Conservation (phyloP, 140 eudicot species). For the Oenanthe javanica region DNA sequence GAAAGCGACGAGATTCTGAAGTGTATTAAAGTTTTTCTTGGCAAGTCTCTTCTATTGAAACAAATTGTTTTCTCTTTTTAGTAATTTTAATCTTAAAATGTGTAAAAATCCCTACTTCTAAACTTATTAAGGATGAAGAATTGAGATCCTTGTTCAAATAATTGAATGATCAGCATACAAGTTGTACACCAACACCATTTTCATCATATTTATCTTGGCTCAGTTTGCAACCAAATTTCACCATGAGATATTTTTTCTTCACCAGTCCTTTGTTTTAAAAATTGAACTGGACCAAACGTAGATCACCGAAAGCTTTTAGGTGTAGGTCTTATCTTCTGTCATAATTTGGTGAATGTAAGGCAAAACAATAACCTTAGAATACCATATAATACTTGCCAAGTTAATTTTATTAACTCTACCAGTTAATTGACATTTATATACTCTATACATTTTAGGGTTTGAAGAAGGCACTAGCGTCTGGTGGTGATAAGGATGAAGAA, state of each 20-base stretch:
- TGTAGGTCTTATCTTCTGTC: background rate
- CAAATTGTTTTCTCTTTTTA: background rate
- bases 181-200: background rate
- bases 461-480: slow-evolving; percentile 66
- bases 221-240: background rate
- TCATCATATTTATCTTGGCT: background rate
- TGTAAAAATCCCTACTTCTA: background rate
- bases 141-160: background rate
- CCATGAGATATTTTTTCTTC: background rate
- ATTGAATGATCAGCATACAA: background rate
- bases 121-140: background rate
- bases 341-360: background rate
- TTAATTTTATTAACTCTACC: background rate
- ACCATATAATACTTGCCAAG: background rate
- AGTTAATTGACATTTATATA: background rate
- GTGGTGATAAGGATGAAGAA: slow-evolving; percentile 83
- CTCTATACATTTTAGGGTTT: slow-evolving; percentile 43
- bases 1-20: background rate
- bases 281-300: background rate
- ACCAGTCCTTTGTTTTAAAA: background rate
- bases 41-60: background rate
- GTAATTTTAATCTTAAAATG: background rate
- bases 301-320: background rate
- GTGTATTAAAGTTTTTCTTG: background rate
- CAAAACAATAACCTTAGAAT: background rate